Percentiles rank a stretch among this genome's conserved stretches.
Evolutionary conservation across 305 asterid genomes (phyloP).

Genomic region (Solanum hybrid): DNA sequence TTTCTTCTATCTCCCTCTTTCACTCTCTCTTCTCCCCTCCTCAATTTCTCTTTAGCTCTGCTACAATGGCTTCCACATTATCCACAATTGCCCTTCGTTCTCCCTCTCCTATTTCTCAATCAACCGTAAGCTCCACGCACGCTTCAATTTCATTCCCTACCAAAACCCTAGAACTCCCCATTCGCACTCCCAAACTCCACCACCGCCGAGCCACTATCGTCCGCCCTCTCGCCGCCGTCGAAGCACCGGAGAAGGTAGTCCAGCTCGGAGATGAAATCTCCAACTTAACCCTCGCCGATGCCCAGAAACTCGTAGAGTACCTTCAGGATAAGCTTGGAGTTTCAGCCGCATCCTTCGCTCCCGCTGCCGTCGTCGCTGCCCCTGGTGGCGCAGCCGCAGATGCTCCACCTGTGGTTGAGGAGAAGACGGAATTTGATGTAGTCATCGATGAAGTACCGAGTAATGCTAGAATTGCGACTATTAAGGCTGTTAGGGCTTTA

Average conservation of each 20-base stretch:
- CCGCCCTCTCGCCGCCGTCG: slow-evolving; percentile 64
- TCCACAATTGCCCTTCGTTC: slow-evolving; percentile 1
- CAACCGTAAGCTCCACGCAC: background rate
- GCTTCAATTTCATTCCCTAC: slow-evolving; percentile 23
- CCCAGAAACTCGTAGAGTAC: slow-evolving; percentile 89
- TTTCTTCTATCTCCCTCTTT: background rate
- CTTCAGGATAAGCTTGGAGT: slow-evolving; percentile 93
- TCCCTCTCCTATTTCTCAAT: background rate
- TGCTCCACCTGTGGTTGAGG: slow-evolving; percentile 57
- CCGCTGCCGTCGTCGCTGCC: slow-evolving; percentile 30
- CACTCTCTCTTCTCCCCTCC: slow-evolving; percentile 8
- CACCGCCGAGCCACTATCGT: slow-evolving; percentile 21
- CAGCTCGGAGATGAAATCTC: slow-evolving; percentile 79
- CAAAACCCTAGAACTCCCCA: slow-evolving; percentile 29
- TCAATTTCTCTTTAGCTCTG: background rate
- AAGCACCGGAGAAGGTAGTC: slow-evolving; percentile 72
- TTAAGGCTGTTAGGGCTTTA: slow-evolving; percentile 73
- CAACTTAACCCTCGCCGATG: slow-evolving; percentile 62
- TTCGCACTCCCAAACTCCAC: slow-evolving; percentile 22
- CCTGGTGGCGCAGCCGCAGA: slow-evolving; percentile 25
- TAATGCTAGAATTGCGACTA: slow-evolving; percentile 61
- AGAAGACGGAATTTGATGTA: slow-evolving; percentile 84
- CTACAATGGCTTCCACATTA: slow-evolving; percentile 4
- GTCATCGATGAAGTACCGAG: slow-evolving; percentile 77
- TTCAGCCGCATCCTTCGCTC: slow-evolving; percentile 78